Base-by-base conservation (phyloP, 352 stramenopile species). In the Pilasporangium apinafurcum region DNA sequence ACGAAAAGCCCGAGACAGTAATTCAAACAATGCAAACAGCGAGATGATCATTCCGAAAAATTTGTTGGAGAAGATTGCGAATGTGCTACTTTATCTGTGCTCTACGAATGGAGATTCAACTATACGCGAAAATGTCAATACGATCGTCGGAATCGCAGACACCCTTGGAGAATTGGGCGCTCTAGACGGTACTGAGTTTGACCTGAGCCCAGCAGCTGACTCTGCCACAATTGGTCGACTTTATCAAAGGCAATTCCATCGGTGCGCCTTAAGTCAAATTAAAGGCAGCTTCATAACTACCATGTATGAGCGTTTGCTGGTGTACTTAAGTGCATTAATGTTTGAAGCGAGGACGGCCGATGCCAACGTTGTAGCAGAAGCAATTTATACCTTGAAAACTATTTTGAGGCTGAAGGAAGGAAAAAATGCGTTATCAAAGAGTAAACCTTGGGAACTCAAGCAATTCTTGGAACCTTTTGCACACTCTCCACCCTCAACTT, bases 301-400 rank as follows among this genome's bases (percentile, higher is more conserved):
- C 9, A 85, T 92, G 74, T 62, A 88, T 44, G 76, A 86, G 39
- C 56, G 59, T 29, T 37, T 87, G 32, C 56, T 92, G 2, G 45
- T 59, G 10, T 80, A 67, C 38, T 34, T 92, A 31, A 76, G 68
- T 26, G 83, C 76, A n/a, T 16, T 89, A 17, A 32, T 92, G 30
- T 88, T 89, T 27, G 77, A 88, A 37, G 56, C 52, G 27, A 44
- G 38, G 37, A 50, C 37, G 26, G 41, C 60, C 31, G 34, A 53
- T 7, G 44, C 73, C 1, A 48, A 62, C 18, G 51, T 82, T 2
- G 48, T 91, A 3, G 48, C 73, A 22, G 51, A 80, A 46, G 43
- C 62, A 1, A 28, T 86, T 7, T 62, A 53, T 6, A 64, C 76
- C 21, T 32, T 89, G 31, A 85, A 78, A 38, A 54, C 29, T 14